Base-by-base conservation (phyloP, 139 green algal species). In the Haematococcus sp. region DNA sequence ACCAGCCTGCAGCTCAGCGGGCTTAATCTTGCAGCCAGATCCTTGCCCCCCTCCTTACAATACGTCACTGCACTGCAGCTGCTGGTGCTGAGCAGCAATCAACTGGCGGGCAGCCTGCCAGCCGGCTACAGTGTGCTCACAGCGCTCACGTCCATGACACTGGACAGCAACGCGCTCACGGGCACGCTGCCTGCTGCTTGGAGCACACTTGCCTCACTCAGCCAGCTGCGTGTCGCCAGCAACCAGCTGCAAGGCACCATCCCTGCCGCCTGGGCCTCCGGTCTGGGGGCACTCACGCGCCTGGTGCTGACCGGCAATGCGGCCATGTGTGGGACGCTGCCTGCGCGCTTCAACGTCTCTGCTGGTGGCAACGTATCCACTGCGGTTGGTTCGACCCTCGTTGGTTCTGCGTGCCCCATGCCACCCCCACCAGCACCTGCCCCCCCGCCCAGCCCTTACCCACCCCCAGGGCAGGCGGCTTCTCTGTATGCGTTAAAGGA, bases 171-270 rank as follows among this genome's bases (percentile, higher is more conserved):
- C 32, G 40, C 49, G 19, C 46, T 60, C 17, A 63, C 27, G 4
- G 65, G 65, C 64, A 35, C 34, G 20, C 73, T 79, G 54, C 73
- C 73, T 1, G 20, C 28, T 34, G 28, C 20, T 34, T 79, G 65
- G 65, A 52, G 22, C 40, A 4, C 27, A 17, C 52, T 79, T 3
- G 23, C 64, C n/a, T 31, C 40, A 34, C 40, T 71, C 40, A 71
- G 4, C 20, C 54, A 22, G 13, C 40, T 71, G 13, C 31, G 54
- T 35, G 13, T 60, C 3, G 11, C 31, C 65, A 43, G 28, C 40
- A 71, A 71, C 43, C 15, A 34, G 9, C 13, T 71, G 9, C 25
- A 34, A 34, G 65, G 65, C n/a, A 69, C 63, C 23, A 27, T 69
- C 23, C 75, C 75, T 0, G 27, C 9, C 2, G 20, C 34, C 0